phyloP scores from a whole-genome alignment of 345 rosid genomes.

The Citrus inodora region DNA sequence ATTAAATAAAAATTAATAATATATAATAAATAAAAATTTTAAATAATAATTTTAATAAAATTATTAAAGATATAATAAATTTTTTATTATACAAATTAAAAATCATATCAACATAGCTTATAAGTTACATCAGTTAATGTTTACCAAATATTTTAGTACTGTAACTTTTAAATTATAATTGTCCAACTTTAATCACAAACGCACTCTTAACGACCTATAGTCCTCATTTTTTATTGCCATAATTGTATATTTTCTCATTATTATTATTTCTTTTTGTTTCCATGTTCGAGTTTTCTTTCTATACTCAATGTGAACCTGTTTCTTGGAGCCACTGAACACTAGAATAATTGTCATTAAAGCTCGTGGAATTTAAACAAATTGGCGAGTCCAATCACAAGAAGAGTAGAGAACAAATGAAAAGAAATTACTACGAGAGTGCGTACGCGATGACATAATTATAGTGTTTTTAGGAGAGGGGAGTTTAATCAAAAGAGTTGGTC shows the following conservation, averaged over 20 bases:
- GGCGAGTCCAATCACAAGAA: no score
- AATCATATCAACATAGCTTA: no score
- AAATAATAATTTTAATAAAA: no score
- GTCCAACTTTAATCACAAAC: rapidly evolving
- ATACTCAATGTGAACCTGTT: not conserved
- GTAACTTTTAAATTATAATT: no score
- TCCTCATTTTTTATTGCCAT: not conserved
- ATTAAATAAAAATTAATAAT: no score
- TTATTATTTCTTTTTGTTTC: no score
- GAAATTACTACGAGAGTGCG: not conserved
- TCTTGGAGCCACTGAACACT: no score
- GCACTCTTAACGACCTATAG: not conserved
- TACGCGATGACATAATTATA: not conserved
- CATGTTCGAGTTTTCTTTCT: no score
- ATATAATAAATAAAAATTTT: no score
- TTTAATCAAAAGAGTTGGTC: not conserved
- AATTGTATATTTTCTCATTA: not conserved
- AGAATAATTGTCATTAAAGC: no score
- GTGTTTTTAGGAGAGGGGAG: not conserved
- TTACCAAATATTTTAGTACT: rapidly evolving
- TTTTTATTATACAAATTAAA: no score
- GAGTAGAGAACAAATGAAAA: not conserved
- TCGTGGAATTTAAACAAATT: not conserved
- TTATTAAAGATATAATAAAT: no score
- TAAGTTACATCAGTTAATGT: rapidly evolving